Evolutionary conservation across 169 alveolate genomes (phyloP), one percentile per base, ranked within the genome.

Genomic region (Plasmodium vivax): DNA sequence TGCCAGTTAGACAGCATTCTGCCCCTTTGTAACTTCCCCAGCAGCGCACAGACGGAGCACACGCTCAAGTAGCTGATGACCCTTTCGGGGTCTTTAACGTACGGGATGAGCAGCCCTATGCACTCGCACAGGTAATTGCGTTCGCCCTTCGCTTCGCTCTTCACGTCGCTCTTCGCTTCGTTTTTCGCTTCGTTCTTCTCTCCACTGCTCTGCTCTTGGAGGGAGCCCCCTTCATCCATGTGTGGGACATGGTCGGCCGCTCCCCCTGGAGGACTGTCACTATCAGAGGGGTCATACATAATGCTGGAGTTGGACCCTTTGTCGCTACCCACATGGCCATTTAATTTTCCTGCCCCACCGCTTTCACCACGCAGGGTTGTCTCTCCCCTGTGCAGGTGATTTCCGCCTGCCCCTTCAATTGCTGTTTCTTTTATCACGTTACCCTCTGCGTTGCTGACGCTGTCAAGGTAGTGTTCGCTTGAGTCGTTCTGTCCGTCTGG

Each of bases 31-130:
- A 92, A 71, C 58, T 82, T 92, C 6, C 87, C 95, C 73, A 92
- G 36, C 23, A 92, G 41, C 41, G 80, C 68, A 19, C 92, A 82
- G 54, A 92, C 77, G 54, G 92, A 92, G 43, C 92, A 92, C 27
- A 73, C 58, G 62, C 92, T 92, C 32, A 92, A 34, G 77, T 82
- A 92, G 34, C 92, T 47, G 10, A 92, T 92, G 73, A 92, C 82
- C 41, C 58, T 73, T 82, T 92, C 87, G 5, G 82, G 43, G 77
- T 92, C 95, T 58, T 72, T 92, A n/a, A 92, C 77, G 62, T 92
- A 92, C 7, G 95, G 95, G 30, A 92, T 92, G 82, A 92, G 58
- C 12, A 92, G 41, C 3, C 87, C 95, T 73, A 92, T 82, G 27
- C 92, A 82, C 45, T 92, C 95, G 68, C 95, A 92, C 27, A 92